Base-by-base conservation (phyloP, 148 eudicot species). In the Nyssa sinensis region DNA sequence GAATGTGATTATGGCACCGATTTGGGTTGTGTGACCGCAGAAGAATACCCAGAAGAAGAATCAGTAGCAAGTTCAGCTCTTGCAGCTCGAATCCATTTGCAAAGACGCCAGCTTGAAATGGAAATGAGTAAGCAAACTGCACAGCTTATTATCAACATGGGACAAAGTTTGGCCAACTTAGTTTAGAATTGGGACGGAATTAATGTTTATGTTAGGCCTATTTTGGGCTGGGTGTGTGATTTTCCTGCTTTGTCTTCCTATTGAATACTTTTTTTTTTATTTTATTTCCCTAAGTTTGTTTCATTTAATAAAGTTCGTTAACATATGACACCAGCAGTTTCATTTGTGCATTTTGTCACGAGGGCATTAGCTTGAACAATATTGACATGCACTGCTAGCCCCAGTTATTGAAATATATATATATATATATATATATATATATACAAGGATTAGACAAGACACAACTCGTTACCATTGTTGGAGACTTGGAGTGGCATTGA, bases 1-100 rank as follows among this genome's bases (percentile, higher is more conserved):
- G 62, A 58, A 1, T 72, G 76, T 21, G 61, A 66, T 11, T 78
- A 28, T 60, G 81, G 81, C 1, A 72, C 76, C 19, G 73, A 78
- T 78, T 39, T 72, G 71, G 25, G 31, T 17, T 78, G 81, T 58
- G 67, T 66, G 19, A 24, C 19, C 1, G 58, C 17, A 7, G 23
- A 77, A 62, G 63, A 12, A 27, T n/a, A 49, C 30, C 33, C 49
- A 24, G 37, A 35, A 59, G 24, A 12, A 58, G 65, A 58, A 0
- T 2, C 59, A 55, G 74, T 27, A 25, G 19, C 4, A 24, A 57
- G 3, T 9, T 6, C 33, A 25, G 31, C 30, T 31, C 34, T 33
- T 60, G 47, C 29, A 16, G 39, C 37, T 60, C 32, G 47, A 9
- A 7, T 4, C 30, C 19, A 67, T 7, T 3, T 35, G 29, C 53